phyloP scores from a whole-genome alignment of 352 stramenopile genomes.

The Phytophthora melonis region DNA sequence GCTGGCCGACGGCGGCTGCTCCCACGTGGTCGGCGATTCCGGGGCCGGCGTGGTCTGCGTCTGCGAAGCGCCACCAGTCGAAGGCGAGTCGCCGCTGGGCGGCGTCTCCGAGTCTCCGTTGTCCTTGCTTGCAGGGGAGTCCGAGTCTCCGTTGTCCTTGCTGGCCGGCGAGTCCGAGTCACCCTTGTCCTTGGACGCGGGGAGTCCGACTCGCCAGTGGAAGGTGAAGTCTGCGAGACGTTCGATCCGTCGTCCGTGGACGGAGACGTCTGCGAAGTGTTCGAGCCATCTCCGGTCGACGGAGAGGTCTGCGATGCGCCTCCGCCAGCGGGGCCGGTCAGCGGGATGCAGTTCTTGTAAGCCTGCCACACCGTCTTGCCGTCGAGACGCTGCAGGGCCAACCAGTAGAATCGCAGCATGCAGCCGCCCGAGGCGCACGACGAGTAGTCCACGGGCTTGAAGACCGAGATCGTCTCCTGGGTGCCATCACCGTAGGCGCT shows the following conservation, averaged over 20 bases:
- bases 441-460: slow-evolving; percentile 54
- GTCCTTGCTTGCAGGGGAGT: too few relatives aligned
- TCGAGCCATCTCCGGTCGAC: slow-evolving; percentile 28
- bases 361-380: slow-evolving; percentile 43
- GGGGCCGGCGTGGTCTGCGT: slow-evolving; percentile 16
- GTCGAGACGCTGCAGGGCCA: slow-evolving; percentile 46
- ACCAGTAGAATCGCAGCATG: slow-evolving; percentile 58
- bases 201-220: slow-evolving; percentile 2
- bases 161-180: slow-evolving; percentile 6
- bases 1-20: slow-evolving; percentile 12
- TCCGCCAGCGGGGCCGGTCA: slow-evolving; percentile 32
- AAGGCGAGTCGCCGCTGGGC: slow-evolving; percentile 5
- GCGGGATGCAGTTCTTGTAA: slow-evolving; percentile 56
- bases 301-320: slow-evolving; percentile 18
- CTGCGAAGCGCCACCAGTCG: background rate
- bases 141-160: background rate
- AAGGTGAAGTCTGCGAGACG: background rate
- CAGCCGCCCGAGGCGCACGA: slow-evolving; percentile 39
- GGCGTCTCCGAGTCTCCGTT: background rate
- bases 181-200: background rate
- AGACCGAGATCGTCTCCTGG: slow-evolving; percentile 23
- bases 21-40: slow-evolving; percentile 2
- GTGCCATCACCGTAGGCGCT: slow-evolving; percentile 41
- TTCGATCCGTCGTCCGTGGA: slow-evolving; percentile 6
- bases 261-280: slow-evolving; percentile 9